Evolutionary conservation across 2,329 filamentous ascomycete species (phyloP), one percentile per base, ranked within the genome.

Genomic region (Emmonsia crescens): DNA sequence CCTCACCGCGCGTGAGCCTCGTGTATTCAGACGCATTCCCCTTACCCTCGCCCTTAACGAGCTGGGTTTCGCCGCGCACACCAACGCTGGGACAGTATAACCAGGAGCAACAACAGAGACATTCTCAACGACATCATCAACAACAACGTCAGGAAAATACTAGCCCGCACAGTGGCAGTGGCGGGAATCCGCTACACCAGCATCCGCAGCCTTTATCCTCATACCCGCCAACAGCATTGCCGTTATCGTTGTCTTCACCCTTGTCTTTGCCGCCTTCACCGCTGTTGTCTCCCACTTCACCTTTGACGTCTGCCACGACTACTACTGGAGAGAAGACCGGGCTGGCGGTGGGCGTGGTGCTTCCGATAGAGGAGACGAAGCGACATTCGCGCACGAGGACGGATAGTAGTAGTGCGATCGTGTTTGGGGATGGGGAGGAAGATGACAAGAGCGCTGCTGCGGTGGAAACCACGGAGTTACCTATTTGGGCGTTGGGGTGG

Each of bases 391-490:
- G 74, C 44, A 72, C 75, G 55, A 72, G 75, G 36, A 78, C 76
- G 0, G 73, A 76, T 63, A 77, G 75, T 64, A 77, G 75, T 61
- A 76, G 79, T 67, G 77, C 77, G 61, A 79, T 81, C 56, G 73
- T 76, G 57, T 69, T 77, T 52, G 75, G 75, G 58, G 70, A 75
- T 27, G 73, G 75, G 1, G 76, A 78, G 3, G 78, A 79, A 81
- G 46, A 27, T 38, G 54, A 38, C 14, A 64, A 62, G 12, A 63
- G 62, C 4, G 61, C 60, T 29, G 29, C 36, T 64, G 78, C 76
- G 51, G 83, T 84, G 78, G 83, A 85, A 58, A 68, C 81, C 12
- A 79, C 79, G 5, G 49, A 57, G 5, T 76, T 80, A 60, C 74
- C 75, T 5, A 68, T 76, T 31, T 78, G 76, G 76, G 68, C 74